Evolutionary conservation across 148 eudicot genomes (phyloP), one percentile per base, ranked within the genome.

Genomic region (Diospyros kaki): DNA sequence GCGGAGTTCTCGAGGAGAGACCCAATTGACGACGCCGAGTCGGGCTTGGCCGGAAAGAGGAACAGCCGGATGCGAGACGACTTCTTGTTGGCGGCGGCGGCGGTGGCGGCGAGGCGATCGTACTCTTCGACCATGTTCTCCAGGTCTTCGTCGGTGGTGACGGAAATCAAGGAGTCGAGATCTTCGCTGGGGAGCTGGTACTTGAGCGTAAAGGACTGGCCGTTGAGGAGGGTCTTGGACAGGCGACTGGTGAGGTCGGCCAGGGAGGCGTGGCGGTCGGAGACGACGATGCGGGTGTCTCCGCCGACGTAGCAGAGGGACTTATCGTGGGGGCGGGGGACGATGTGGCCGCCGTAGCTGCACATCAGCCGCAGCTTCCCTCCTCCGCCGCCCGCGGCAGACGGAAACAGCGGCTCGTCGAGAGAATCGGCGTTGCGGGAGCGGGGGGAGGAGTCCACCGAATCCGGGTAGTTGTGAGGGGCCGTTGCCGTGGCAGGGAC

Each of bases 91-190:
- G 68, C 9, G 3, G 52, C 9, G 64, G 55, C n/a, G 38, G 61
- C 45, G 9, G 6, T 56, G 7, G 74, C 14, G 17, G 59, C 18
- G 7, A 93, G 64, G 0, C 97, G 89, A 59, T 94, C 97, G 74
- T 89, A 90, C 78, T 94, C 98, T 2, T 94, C 94, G 50, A 94
- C 77, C 94, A 92, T 87, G 69, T 92, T 92, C 6, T 94, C 96
- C 9, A 94, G 81, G 72, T 94, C 98, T 65, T 94, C 97, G 6
- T 94, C 97, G 8, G 89, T 85, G 3, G 93, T 80, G 8, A 94
- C 84, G 10, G 93, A 86, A 75, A 94, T 92, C 1, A 94, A 75
- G 0, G 98, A 94, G 53, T 94, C 98, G 6, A 94, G 86, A 75
- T 94, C 98, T 70, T 94, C 98, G 51, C 76, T 79, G 0, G 98